These are phyloP conservation scores for Agrocybe praecox DNA, from an alignment of 768 basidiomycete genomes.

Conservation along the genomic window DNA sequence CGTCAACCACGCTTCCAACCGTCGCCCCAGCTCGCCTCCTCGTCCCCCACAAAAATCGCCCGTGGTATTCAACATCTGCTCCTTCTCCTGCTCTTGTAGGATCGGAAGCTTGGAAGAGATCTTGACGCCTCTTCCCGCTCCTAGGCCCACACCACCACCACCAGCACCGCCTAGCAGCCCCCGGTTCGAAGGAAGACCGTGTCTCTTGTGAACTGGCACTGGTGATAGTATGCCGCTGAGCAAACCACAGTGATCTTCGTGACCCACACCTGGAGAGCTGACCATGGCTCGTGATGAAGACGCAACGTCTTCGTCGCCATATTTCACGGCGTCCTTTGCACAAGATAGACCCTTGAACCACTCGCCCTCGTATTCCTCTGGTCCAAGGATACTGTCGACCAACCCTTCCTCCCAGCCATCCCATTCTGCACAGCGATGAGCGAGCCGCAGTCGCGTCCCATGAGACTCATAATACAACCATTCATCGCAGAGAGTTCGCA, in stretches of 20 bases:
- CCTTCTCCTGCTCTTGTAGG: constrained; percentile 63
- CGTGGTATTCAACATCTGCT: constrained; percentile 68
- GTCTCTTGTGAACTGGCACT: neutral
- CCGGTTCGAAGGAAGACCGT: neutral
- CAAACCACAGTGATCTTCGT: neutral
- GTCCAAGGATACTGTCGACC: constrained; percentile 72
- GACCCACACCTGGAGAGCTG: constrained; percentile 21
- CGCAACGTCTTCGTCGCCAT: too few species aligned
- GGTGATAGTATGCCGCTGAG: constrained; percentile 1
- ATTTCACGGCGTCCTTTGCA: constrained; percentile 1
- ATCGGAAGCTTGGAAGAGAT: constrained; percentile 52
- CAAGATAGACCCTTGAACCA: constrained; percentile 52
- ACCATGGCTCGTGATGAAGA: constrained; percentile 15
- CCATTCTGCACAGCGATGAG: constrained; percentile 85
- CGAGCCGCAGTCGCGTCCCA: constrained; percentile 69
- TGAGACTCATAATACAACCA: constrained; percentile 76
- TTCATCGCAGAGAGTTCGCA: constrained; percentile 50
- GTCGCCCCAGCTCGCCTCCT: constrained; percentile 74
- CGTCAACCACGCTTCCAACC: constrained; percentile 76
- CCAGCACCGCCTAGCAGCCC: neutral
- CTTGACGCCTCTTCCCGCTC: constrained; percentile 22
- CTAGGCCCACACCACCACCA: neutral
- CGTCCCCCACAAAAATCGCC: constrained; percentile 81
- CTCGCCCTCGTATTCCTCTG: constrained; percentile 69
- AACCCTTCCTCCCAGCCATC: constrained; percentile 92